Conservation (phyloP, 352 stramenopile genomes). For the Globisporangium canariense region DNA sequence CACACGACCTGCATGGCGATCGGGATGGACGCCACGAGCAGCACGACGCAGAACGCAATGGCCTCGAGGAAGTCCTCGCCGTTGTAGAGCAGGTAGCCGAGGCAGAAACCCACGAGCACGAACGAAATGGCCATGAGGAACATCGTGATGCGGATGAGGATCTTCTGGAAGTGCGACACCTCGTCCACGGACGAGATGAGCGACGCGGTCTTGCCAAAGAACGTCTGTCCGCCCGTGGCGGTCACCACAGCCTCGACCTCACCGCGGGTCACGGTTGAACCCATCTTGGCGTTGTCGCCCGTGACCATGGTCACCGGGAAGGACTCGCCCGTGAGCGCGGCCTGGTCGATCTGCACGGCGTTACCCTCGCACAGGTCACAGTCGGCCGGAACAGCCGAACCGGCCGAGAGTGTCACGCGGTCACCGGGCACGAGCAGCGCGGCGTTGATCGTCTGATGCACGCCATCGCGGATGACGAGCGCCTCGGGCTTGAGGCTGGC, state of each 20-base stretch:
- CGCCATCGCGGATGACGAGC: slow-evolving; percentile 86
- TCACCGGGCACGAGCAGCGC: slow-evolving; percentile 93
- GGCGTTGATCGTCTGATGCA: slow-evolving; percentile 87
- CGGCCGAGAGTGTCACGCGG: slow-evolving; percentile 86
- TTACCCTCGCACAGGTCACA: slow-evolving; percentile 82
- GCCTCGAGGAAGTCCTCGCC: slow-evolving; percentile 73
- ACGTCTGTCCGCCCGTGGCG: slow-evolving; percentile 88
- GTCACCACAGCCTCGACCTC: slow-evolving; percentile 92
- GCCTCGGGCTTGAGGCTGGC: slow-evolving; percentile 82
- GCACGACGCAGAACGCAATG: slow-evolving; percentile 86
- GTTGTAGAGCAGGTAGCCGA: slow-evolving; percentile 84
- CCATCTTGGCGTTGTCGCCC: slow-evolving; percentile 86
- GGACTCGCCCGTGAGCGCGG: slow-evolving; percentile 92
- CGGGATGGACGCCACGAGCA: slow-evolving; percentile 91
- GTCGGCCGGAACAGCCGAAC: slow-evolving; percentile 92
- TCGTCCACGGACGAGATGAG: slow-evolving; percentile 77
- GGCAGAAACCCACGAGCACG: slow-evolving; percentile 83
- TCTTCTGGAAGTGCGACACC: slow-evolving; percentile 88
- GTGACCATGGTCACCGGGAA: slow-evolving; percentile 88
- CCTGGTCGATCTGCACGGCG: slow-evolving; percentile 88
- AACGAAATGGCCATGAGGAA: slow-evolving; percentile 87
- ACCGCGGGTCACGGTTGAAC: slow-evolving; percentile 81
- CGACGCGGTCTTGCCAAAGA: slow-evolving; percentile 88
- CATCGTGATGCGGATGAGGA: slow-evolving; percentile 91
- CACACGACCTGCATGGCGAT: slow-evolving; percentile 93